Conservation (phyloP, 2,329 filamentous ascomycete species). For the Talaromyces verruculosus region DNA sequence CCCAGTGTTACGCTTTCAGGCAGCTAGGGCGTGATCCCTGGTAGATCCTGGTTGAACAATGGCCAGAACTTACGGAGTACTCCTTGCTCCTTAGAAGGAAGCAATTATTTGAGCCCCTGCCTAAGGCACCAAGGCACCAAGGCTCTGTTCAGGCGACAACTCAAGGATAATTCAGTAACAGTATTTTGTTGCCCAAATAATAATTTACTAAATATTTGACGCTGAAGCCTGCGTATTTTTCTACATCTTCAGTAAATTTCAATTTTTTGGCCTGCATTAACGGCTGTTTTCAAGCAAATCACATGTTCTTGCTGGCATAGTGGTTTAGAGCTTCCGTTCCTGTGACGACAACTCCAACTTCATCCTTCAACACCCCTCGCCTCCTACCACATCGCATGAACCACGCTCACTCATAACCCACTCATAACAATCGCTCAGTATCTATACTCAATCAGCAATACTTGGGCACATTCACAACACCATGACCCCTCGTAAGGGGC, state of each 20-base stretch:
- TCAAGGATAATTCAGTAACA: background rate
- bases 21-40: background rate
- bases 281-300: background rate
- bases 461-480: constrained; percentile 8
- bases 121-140: background rate
- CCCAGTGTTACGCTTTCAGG: constrained; percentile 2
- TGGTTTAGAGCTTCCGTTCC: background rate
- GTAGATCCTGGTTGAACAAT: background rate
- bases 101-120: background rate
- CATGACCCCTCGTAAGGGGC: constrained; percentile 37
- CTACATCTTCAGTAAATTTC: background rate
- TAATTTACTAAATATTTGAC: background rate
- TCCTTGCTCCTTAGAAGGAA: background rate
- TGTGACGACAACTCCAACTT: background rate
- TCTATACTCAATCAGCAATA: background rate
- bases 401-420: background rate
- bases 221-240: background rate
- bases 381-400: background rate
- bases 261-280: background rate
- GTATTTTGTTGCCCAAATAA: background rate
- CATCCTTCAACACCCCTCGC: background rate
- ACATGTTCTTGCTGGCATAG: background rate
- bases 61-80: background rate
- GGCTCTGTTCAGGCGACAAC: background rate
- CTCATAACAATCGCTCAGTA: background rate